A percentile compares a stretch with the other conserved stretches of the same genome.
Conservation (phyloP, 2,329 filamentous ascomycete genomes). For the Talaromyces pinophilus region DNA sequence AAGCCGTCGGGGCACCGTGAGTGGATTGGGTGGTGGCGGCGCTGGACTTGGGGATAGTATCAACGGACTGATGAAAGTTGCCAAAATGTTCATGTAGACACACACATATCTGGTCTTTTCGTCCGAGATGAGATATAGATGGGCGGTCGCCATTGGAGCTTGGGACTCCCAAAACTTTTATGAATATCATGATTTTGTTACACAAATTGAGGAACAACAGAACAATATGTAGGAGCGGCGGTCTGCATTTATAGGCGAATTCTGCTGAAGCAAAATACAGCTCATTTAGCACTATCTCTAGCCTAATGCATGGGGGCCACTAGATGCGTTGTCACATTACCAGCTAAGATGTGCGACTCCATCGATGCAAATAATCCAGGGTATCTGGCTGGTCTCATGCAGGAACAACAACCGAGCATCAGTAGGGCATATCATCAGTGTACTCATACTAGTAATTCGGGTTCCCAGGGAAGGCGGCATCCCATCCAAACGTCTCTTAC, state of each 20-base stretch:
- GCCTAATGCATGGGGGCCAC: slow-evolving; percentile 6
- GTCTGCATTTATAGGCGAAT: not conserved
- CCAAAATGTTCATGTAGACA: slow-evolving; percentile 40
- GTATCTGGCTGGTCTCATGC: not conserved
- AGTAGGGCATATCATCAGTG: not conserved
- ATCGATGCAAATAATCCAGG: not conserved
- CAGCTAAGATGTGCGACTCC: not conserved
- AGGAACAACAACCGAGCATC: not conserved
- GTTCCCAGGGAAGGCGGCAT: not conserved
- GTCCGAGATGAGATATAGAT: slow-evolving; percentile 3
- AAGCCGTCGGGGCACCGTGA: slow-evolving; percentile 22
- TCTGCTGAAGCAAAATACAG: not conserved
- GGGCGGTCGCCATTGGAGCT: not conserved
- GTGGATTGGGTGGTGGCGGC: slow-evolving; percentile 30
- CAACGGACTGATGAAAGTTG: slow-evolving; percentile 37
- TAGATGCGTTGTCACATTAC: slow-evolving; percentile 6
- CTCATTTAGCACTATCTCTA: not conserved
- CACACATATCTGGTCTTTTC: not conserved
- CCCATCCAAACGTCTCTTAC: not conserved
- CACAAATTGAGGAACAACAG: not conserved
- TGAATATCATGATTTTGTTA: slow-evolving; percentile 2
- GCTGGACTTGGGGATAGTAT: slow-evolving; percentile 37
- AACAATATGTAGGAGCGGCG: not conserved
- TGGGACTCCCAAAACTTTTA: not conserved
- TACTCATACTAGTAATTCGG: not conserved